Conservation (phyloP, 1,139 yeast genomes). For the Debaryomyces sp. region DNA sequence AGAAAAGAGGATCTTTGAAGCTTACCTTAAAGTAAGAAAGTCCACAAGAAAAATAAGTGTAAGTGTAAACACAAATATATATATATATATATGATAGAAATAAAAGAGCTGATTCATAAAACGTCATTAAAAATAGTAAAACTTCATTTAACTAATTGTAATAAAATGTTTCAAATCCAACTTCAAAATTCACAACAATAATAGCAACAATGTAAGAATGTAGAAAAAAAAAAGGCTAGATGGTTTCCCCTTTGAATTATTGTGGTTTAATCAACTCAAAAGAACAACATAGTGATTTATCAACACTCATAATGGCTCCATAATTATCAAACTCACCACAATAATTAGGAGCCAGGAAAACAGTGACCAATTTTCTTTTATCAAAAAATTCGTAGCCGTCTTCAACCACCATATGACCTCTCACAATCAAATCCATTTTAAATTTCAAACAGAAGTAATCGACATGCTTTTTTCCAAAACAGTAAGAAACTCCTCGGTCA, state of each 20-base stretch:
- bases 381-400: constrained; percentile 90
- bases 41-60: background rate
- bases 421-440: constrained; percentile 75
- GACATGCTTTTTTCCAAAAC: constrained; percentile 76
- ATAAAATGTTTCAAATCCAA: constrained; percentile 2
- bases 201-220: constrained; percentile 1
- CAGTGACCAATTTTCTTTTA: constrained; percentile 74
- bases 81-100: constrained; percentile 3
- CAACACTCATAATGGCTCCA: constrained; percentile 91
- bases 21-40: background rate
- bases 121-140: constrained; percentile 6
- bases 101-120: constrained; percentile 7
- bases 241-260: constrained; percentile 10
- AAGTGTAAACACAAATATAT: background rate
- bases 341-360: constrained; percentile 86
- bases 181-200: constrained; percentile 5
- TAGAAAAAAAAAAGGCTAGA: background rate
- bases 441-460: constrained; percentile 69
- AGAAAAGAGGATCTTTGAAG: background rate
- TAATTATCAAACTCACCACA: constrained; percentile 91
- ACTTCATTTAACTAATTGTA: background rate
- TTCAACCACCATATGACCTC: constrained; percentile 95
- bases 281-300: constrained; percentile 73
- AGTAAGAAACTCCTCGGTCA: constrained; percentile 85
- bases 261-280: constrained; percentile 80